Percentiles rank a stretch among this genome's conserved stretches.
Evolutionary conservation across 2,329 filamentous ascomycete species (phyloP).

Genomic region (Alternaria sp.): DNA sequence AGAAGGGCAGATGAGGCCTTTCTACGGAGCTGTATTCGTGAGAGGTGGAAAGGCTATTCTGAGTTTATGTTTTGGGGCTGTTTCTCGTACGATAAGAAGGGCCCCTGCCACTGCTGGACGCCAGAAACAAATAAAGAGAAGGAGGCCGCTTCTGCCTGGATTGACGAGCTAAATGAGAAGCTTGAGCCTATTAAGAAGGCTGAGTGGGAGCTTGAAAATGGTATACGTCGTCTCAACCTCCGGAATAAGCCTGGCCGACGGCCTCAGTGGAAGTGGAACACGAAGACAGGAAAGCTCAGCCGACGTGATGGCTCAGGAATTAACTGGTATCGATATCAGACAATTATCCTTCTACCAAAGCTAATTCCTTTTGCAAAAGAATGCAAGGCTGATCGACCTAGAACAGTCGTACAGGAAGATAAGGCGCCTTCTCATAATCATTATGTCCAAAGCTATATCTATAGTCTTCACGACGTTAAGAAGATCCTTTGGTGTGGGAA

Average conservation of each 20-base stretch:
- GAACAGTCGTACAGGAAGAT: conserved; percentile 20
- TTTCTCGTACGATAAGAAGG: conserved; percentile 20
- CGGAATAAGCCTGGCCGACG: conserved; percentile 9
- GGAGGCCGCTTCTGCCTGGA: neutral
- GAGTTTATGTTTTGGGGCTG: conserved; percentile 27
- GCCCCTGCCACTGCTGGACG: conserved; percentile 13
- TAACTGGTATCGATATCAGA: conserved; percentile 16
- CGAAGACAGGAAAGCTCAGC: conserved; percentile 19
- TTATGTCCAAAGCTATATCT: conserved; percentile 5
- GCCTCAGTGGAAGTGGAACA: conserved; percentile 16
- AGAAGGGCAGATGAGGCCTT: conserved; percentile 14
- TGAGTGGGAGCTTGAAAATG: conserved; percentile 7
- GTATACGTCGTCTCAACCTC: neutral
- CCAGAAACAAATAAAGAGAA: conserved; percentile 15
- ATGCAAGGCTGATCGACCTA: conserved; percentile 8
- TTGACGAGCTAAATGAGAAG: conserved; percentile 17
- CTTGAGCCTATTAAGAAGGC: conserved; percentile 16
- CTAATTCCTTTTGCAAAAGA: conserved; percentile 20
- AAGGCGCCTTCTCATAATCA: conserved; percentile 9
- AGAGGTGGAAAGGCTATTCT: conserved; percentile 23
- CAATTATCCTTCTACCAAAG: conserved; percentile 12
- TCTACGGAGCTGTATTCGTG: conserved; percentile 17
- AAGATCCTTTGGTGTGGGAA: conserved; percentile 22
- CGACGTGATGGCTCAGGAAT: conserved; percentile 5
- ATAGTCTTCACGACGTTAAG: conserved; percentile 10